Percentiles rank a stretch among this genome's conserved stretches.
Evolutionary conservation across 164 flowering plant genomes (phyloP).

Genomic region (Macadamia integrifolia): DNA sequence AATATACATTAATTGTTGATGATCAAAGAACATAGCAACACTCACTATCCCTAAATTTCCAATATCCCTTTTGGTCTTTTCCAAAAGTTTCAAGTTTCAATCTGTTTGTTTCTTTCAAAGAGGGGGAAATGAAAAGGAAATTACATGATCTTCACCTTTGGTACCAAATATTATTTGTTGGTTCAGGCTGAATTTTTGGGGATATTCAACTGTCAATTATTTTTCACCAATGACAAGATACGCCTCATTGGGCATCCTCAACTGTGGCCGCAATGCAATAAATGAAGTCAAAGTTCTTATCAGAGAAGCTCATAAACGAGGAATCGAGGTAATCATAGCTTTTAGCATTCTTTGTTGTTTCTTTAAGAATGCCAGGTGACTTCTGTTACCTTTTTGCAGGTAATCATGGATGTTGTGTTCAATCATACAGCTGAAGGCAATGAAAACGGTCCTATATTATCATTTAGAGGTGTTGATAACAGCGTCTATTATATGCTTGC

Average conservation of each 20-base stretch:
- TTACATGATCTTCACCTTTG: constrained; percentile 1
- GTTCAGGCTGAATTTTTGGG: constrained; percentile 92
- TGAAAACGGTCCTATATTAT: constrained; percentile 78
- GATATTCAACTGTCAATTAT: constrained; percentile 87
- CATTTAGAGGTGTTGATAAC: constrained; percentile 89
- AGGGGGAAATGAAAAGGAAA: neutral
- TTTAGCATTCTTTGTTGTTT: constrained; percentile 1
- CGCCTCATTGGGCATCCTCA: constrained; percentile 57
- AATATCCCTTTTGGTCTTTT: too few species aligned
- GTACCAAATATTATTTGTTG: constrained; percentile 12
- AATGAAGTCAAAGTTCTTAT: constrained; percentile 81
- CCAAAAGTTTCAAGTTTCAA: too few species aligned
- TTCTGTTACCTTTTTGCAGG: constrained; percentile 41
- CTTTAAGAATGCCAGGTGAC: neutral
- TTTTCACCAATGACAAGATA: constrained; percentile 97
- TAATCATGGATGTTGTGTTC: constrained; percentile 94
- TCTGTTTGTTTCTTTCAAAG: neutral
- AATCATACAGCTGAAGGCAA: constrained; percentile 99
- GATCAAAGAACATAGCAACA: too few species aligned
- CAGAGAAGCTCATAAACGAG: constrained; percentile 91
- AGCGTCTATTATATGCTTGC: constrained; percentile 92
- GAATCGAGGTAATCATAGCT: constrained; percentile 70
- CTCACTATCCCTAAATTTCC: too few species aligned
- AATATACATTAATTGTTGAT: too few species aligned
- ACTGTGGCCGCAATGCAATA: constrained; percentile 71